Evolutionary conservation across 495 filamentous ascomycete species (phyloP).

Genomic region (Penicillium goetzii): DNA sequence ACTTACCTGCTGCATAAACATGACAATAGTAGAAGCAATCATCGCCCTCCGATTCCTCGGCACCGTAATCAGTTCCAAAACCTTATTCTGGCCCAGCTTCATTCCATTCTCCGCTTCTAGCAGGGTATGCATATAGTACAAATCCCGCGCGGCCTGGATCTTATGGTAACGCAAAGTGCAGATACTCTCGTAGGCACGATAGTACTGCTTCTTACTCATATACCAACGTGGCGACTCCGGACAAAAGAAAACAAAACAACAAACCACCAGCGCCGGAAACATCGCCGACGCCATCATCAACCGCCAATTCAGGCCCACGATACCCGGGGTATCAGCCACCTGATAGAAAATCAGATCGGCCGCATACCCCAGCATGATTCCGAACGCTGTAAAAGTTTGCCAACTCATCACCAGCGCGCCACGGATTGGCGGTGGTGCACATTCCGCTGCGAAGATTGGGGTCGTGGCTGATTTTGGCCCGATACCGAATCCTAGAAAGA

Average conservation of each 20-base stretch:
- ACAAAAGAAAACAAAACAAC: slow-evolving; percentile 69
- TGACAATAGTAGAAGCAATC: slow-evolving; percentile 73
- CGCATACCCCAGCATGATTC: slow-evolving; percentile 77
- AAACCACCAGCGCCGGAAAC: slow-evolving; percentile 73
- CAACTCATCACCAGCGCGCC: slow-evolving; percentile 81
- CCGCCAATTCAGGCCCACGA: slow-evolving; percentile 75
- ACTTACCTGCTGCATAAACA: slow-evolving; percentile 83
- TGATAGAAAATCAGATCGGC: slow-evolving; percentile 73
- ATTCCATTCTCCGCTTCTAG: slow-evolving; percentile 68
- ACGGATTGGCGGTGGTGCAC: slow-evolving; percentile 69
- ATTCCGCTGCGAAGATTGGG: slow-evolving; percentile 79
- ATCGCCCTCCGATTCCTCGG: slow-evolving; percentile 80
- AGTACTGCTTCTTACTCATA: slow-evolving; percentile 68
- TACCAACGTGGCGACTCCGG: slow-evolving; percentile 82
- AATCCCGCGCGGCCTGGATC: slow-evolving; percentile 77
- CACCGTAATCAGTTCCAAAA: slow-evolving; percentile 71
- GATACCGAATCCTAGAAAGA: slow-evolving; percentile 75
- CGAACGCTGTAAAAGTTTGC: slow-evolving; percentile 89
- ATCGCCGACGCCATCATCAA: slow-evolving; percentile 82
- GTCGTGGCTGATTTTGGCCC: slow-evolving; percentile 82
- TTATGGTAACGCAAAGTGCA: slow-evolving; percentile 67
- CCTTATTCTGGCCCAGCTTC: slow-evolving; percentile 61
- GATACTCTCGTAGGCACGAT: slow-evolving; percentile 68
- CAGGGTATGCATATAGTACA: slow-evolving; percentile 79
- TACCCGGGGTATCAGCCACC: slow-evolving; percentile 56